Evolutionary conservation across 495 filamentous ascomycete species (phyloP).

Genomic region (Aspergillus haitiensis): DNA sequence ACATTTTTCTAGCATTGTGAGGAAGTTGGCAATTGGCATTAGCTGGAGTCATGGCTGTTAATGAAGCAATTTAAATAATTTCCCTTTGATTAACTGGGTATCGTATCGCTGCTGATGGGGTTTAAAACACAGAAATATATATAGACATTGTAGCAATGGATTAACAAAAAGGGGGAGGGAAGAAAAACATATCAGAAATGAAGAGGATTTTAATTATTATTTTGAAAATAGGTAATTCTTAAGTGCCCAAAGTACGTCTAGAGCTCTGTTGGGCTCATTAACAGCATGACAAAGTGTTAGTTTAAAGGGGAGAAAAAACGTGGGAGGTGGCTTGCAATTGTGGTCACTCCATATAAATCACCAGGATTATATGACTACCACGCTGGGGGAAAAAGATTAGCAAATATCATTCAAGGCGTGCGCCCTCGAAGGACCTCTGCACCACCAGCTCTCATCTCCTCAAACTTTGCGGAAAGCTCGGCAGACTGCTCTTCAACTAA

Average conservation of each 20-base stretch:
- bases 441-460: constrained; percentile 47
- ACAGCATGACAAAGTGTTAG: too few species aligned
- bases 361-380: too few species aligned
- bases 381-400: too few species aligned
- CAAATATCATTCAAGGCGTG: constrained; percentile 25
- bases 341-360: too few species aligned
- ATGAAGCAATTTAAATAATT: constrained; percentile 3
- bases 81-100: constrained; percentile 8
- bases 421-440: constrained; percentile 44
- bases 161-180: too few species aligned
- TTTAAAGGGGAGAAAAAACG: too few species aligned
- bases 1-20: constrained; percentile 13
- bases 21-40: constrained; percentile 14
- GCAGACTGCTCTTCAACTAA: constrained; percentile 36
- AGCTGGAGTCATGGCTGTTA: constrained; percentile 10
- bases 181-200: too few species aligned
- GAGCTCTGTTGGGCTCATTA: too few species aligned
- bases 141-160: neutral
- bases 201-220: too few species aligned
- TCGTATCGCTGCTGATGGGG: constrained; percentile 10
- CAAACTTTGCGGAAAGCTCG: constrained; percentile 42
- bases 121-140: neutral
- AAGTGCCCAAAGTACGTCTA: too few species aligned
- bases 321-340: too few species aligned
- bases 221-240: too few species aligned